A percentile compares a stretch with the other conserved stretches of the same genome.
Conservation (phyloP, 1,284 basidiomycete genomes). For the Trametes hirsuta region DNA sequence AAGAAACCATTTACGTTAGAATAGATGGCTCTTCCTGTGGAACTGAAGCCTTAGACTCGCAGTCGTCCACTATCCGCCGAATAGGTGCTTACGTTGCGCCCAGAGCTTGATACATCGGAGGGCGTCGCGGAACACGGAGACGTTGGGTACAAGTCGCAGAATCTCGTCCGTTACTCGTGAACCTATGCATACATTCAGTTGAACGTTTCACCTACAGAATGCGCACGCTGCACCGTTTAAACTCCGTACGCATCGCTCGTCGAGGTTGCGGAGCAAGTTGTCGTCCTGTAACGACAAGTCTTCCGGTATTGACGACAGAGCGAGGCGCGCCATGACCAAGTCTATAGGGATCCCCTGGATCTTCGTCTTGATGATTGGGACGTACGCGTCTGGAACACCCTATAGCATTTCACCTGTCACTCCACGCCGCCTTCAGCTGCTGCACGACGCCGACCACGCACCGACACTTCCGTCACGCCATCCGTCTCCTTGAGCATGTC, state of each 20-base stretch:
- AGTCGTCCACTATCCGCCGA: background rate
- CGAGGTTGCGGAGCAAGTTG: constrained; percentile 89
- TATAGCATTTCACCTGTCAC: constrained; percentile 35
- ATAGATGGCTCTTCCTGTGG: constrained; percentile 89
- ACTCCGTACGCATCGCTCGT: constrained; percentile 94
- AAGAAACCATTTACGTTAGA: constrained; percentile 98
- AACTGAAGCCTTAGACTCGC: background rate
- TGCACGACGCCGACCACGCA: constrained; percentile 47
- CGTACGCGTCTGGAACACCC: constrained; percentile 96
- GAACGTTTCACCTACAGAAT: background rate
- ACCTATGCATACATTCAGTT: constrained; percentile 48
- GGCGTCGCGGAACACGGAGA: constrained; percentile 92
- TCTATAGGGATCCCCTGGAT: constrained; percentile 94
- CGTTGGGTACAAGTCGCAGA: constrained; percentile 92
- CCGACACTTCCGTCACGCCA: constrained; percentile 89
- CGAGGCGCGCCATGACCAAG: constrained; percentile 89
- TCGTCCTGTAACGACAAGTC: constrained; percentile 91
- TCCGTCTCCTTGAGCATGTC: constrained; percentile 87
- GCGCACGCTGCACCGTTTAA: constrained; percentile 74
- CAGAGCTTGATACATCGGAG: constrained; percentile 97
- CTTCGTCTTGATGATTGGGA: constrained; percentile 93
- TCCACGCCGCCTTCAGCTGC: background rate
- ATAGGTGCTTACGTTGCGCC: constrained; percentile 82
- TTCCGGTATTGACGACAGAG: constrained; percentile 87
- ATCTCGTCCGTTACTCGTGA: constrained; percentile 98